These are phyloP conservation scores for Ascochyta viciae-villosae DNA, from an alignment of 2,329 filamentous ascomycete species.

Conservation along the genomic window DNA sequence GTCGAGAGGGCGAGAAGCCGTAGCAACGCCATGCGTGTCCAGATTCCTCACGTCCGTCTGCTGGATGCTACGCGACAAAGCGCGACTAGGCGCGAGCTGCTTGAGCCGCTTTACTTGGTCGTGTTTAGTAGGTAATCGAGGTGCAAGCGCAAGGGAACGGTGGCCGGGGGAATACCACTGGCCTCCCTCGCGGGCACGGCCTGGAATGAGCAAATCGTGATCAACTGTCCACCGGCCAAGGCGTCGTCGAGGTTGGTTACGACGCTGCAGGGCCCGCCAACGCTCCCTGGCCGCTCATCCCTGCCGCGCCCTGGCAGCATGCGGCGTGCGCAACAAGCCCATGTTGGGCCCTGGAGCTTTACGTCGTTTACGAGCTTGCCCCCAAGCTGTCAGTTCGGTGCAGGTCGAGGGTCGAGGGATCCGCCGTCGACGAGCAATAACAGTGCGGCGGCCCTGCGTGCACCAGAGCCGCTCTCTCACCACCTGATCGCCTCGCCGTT, in stretches of 20 bases:
- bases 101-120: neutral
- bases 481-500: neutral
- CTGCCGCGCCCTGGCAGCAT: slow-evolving; percentile 30
- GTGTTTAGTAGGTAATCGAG: neutral
- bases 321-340: slow-evolving; percentile 14
- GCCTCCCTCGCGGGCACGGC: slow-evolving; percentile 27
- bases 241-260: slow-evolving; percentile 20
- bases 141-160: slow-evolving; percentile 12
- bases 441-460: slow-evolving; percentile 13
- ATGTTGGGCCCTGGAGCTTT: slow-evolving; percentile 14
- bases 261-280: slow-evolving; percentile 30
- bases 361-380: slow-evolving; percentile 2
- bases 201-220: slow-evolving; percentile 31
- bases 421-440: slow-evolving; percentile 16
- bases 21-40: neutral
- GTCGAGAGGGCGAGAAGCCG: neutral
- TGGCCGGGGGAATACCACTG: slow-evolving; percentile 25
- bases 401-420: slow-evolving; percentile 18
- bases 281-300: slow-evolving; percentile 34
- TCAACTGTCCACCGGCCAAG: slow-evolving; percentile 14
- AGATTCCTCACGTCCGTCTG: slow-evolving; percentile 11
- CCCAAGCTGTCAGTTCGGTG: slow-evolving; percentile 14
- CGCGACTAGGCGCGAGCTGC: slow-evolving; percentile 9
- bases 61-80: slow-evolving; percentile 7
- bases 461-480: slow-evolving; percentile 3